These are phyloP conservation scores for Volvox africanus DNA, from an alignment of 139 green algal species.

Conservation along the genomic window DNA sequence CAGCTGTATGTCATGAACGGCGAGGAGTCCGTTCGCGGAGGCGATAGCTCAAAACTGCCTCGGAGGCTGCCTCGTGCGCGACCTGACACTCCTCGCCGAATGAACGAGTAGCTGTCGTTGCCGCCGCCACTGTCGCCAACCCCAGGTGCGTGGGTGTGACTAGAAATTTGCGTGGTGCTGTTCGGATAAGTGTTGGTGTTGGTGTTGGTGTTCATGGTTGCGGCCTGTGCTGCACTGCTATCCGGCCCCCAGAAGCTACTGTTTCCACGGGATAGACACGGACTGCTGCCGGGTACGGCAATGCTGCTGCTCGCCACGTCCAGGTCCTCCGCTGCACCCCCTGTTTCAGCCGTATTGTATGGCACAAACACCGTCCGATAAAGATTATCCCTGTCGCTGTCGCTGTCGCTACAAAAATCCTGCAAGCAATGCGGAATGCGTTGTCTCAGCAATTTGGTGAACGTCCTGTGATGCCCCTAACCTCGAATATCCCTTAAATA, in stretches of 20 bases:
- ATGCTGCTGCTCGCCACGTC: not conserved
- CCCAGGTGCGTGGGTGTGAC: not conserved
- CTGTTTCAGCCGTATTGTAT: not conserved
- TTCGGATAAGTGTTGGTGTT: not conserved
- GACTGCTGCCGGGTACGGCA: not conserved
- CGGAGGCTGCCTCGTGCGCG: not conserved
- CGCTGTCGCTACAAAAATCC: not conserved
- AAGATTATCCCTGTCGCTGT: not conserved
- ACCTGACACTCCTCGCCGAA: not conserved
- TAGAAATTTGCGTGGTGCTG: not conserved
- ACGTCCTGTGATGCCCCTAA: no score
- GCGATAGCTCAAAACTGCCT: not conserved
- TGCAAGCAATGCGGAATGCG: no score
- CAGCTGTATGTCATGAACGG: constrained; percentile 8
- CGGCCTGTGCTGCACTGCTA: not conserved
- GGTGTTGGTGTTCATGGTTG: not conserved
- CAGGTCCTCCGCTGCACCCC: not conserved
- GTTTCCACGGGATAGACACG: not conserved
- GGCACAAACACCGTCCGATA: not conserved
- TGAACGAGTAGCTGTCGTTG: not conserved
- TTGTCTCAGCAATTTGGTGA: no score
- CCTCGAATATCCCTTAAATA: no score
- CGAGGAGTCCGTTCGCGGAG: not conserved
- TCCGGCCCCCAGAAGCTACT: not conserved
- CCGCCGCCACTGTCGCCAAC: not conserved